Conservation (phyloP, 176 grass and related monocot species). For the Saccharum spontaneum region DNA sequence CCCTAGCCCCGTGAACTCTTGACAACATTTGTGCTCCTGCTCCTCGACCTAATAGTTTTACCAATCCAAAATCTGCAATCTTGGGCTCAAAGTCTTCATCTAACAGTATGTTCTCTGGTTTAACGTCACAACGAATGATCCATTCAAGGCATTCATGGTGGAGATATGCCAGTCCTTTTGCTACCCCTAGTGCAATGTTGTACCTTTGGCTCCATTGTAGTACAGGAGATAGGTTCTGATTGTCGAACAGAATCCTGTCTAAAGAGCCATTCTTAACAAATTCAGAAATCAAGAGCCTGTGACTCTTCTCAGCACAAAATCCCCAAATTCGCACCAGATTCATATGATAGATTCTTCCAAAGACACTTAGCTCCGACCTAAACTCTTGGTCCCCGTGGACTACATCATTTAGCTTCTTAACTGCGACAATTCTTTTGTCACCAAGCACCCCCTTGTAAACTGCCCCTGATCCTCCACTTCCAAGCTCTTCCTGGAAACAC, state of each 20-base stretch:
- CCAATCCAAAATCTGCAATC: conserved; percentile 63
- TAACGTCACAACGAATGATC: conserved; percentile 62
- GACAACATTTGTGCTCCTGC: conserved; percentile 17
- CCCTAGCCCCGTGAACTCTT: conserved; percentile 52
- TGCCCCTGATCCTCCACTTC: conserved; percentile 55
- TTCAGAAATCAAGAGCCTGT: conserved; percentile 40
- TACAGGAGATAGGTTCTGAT: background rate
- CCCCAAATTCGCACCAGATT: no score
- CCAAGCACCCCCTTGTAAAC: conserved; percentile 57
- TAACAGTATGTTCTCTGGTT: conserved; percentile 66
- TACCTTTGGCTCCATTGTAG: conserved; percentile 55
- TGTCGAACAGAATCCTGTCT: conserved; percentile 35
- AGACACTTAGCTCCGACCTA: no score
- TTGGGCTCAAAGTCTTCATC: conserved; percentile 50
- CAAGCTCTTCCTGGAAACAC: conserved; percentile 47
- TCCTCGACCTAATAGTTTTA: conserved; percentile 43
- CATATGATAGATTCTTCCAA: no score
- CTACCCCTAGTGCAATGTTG: conserved; percentile 54
- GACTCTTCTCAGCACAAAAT: no score
- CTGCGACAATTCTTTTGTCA: conserved; percentile 44
- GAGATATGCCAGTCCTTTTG: conserved; percentile 57
- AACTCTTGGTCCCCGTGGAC: no score
- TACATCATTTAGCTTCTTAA: conserved; percentile 49
- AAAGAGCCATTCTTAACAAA: conserved; percentile 54
- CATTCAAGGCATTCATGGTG: conserved; percentile 55